These are phyloP conservation scores for Penicillium argentinense DNA, from an alignment of 495 filamentous ascomycete species.

Conservation along the genomic window DNA sequence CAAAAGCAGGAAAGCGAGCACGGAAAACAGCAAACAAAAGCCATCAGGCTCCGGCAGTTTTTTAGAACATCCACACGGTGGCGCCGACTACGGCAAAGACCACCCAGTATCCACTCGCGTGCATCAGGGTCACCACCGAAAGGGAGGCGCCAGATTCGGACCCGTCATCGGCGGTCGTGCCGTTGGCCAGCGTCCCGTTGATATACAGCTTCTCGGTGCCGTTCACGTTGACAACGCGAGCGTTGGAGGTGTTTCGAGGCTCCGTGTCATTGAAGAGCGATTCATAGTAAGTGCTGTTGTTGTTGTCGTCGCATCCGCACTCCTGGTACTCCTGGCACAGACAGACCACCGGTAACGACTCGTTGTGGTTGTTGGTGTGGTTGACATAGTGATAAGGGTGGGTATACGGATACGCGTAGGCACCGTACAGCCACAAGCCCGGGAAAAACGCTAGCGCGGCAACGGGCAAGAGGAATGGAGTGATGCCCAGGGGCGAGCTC, in stretches of 20 bases:
- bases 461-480: constrained; percentile 56
- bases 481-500: constrained; percentile 55
- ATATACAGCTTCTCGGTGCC: constrained; percentile 73
- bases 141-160: constrained; percentile 29
- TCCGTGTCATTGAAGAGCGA: constrained; percentile 66
- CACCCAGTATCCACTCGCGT: constrained; percentile 61
- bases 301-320: constrained; percentile 84
- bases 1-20: too few relatives aligned
- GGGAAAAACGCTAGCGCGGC: constrained; percentile 60
- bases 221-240: constrained; percentile 65
- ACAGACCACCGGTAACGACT: constrained; percentile 72
- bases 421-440: constrained; percentile 55
- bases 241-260: constrained; percentile 60
- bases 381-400: constrained; percentile 58
- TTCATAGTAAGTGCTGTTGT: constrained; percentile 56
- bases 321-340: constrained; percentile 66
- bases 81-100: constrained; percentile 54
- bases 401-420: constrained; percentile 67
- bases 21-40: too few relatives aligned
- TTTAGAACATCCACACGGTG: constrained; percentile 44
- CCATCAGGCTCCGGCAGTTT: too few relatives aligned
- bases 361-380: constrained; percentile 49
- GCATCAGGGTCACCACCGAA: constrained; percentile 33
- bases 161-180: constrained; percentile 64
- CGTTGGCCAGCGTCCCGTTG: constrained; percentile 85